Base-by-base conservation (phyloP, 768 basidiomycete species). In the Pleurotus sapidus region DNA sequence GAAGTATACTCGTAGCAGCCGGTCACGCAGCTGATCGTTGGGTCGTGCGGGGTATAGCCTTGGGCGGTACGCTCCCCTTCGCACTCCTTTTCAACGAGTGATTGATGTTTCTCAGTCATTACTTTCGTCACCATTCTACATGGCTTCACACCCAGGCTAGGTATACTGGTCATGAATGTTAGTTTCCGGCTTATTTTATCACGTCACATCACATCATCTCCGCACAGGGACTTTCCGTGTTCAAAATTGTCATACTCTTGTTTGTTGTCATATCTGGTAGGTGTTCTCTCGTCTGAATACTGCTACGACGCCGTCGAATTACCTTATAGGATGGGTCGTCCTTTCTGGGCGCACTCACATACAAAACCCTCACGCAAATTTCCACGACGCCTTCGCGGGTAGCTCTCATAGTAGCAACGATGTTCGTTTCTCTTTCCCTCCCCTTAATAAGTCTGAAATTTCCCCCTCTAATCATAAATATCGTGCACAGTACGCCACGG, bases 121-220 rank as follows among this genome's bases (percentile, higher is more conserved):
- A 54, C 72, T 50, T 82, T 81, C 53, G 78, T 78, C 1, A 80
- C 80, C 0, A 25, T 81, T 12, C 65, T 86, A 1, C 84, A 84
- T 49, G 83, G 82, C 0, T 59, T 85, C 4, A 77, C 77, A 0
- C 83, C 84, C 0, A 72, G 68, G 4, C 57, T 74, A 1, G 83
- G 84, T 11, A 68, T 84, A 3, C 66, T 67, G n/a, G 37, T 83
- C 18, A 84, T 84, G 79, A 87, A 85, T 61, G 83, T 81, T 40
- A 46, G 74, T 37, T 1, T 5, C 25, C 43, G 8, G 43, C 9
- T 23, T 18, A 27, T 38, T 5, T 17, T 18, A 27, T 15, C 11
- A 11, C 8, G 24, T 7, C 69, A 70, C 20, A 63, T 49, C 12
- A 72, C 67, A 57, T 61, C 67, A 18, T 66, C 15, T 7, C 42